These are phyloP conservation scores for Aspergillus ibericus DNA, from an alignment of 2,329 filamentous ascomycete genomes.

Conservation along the genomic window DNA sequence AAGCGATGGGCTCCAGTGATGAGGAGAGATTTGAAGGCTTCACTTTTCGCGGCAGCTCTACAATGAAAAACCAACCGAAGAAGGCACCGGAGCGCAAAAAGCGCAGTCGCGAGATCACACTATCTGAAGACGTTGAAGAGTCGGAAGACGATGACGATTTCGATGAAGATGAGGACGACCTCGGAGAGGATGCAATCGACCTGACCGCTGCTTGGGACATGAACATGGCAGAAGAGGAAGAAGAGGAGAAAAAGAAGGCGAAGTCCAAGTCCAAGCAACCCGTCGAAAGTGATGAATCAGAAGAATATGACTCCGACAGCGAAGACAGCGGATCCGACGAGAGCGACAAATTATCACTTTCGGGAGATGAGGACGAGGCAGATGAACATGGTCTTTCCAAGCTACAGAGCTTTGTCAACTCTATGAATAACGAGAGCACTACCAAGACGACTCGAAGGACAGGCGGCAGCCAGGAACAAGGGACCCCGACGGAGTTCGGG, in stretches of 20 bases:
- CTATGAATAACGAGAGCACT: conserved; percentile 53
- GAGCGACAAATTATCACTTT: conserved; percentile 38
- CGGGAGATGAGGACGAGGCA: conserved; percentile 30
- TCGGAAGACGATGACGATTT: conserved; percentile 39
- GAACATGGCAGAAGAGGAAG: conserved; percentile 46
- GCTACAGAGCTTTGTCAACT: conserved; percentile 68
- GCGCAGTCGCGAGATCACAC: conserved; percentile 44
- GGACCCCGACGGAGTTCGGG: conserved; percentile 61
- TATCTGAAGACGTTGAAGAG: conserved; percentile 53
- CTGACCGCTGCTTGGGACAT: conserved; percentile 62
- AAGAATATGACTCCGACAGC: conserved; percentile 43
- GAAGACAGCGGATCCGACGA: conserved; percentile 41
- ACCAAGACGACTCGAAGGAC: conserved; percentile 35
- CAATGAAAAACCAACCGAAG: conserved; percentile 39
- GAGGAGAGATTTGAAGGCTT: conserved; percentile 81
- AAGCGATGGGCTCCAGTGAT: conserved; percentile 86
- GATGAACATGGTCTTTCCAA: conserved; percentile 56
- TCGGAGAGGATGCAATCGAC: conserved; percentile 64
- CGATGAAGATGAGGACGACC: conserved; percentile 60
- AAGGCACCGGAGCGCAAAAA: conserved; percentile 25
- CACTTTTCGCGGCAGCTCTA: conserved; percentile 63
- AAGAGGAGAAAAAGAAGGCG: conserved; percentile 33
- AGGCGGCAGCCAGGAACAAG: conserved; percentile 59
- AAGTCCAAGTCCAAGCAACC: conserved; percentile 29
- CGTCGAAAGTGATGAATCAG: conserved; percentile 33